Evolutionary conservation across 139 green algal species (phyloP).

Genomic region (Gonium pectorale): DNA sequence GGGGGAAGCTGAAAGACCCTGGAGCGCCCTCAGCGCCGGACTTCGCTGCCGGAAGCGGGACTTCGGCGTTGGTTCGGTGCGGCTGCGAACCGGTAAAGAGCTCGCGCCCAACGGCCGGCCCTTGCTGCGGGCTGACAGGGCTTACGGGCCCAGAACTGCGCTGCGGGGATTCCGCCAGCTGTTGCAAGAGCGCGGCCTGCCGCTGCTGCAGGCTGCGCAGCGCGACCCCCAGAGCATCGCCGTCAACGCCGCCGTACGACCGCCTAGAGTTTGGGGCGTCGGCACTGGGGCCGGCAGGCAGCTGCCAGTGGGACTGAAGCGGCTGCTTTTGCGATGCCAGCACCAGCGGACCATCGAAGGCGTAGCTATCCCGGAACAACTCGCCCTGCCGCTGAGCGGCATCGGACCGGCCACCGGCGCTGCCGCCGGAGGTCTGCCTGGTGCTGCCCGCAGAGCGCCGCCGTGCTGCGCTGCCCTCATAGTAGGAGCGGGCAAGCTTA

Average conservation of each 20-base stretch:
- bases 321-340: not conserved
- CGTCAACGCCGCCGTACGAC: not conserved
- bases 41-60: too few relatives aligned
- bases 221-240: not conserved
- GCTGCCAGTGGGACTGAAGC: not conserved
- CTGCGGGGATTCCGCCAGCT: too few relatives aligned
- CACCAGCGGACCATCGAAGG: slow-evolving; percentile 13
- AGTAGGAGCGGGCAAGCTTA: not conserved
- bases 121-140: too few relatives aligned
- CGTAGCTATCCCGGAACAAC: slow-evolving; percentile 35
- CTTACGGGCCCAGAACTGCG: too few relatives aligned
- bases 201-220: slow-evolving; percentile 23
- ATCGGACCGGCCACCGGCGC: not conserved
- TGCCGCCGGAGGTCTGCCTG: not conserved
- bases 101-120: too few relatives aligned
- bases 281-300: not conserved
- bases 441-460: not conserved
- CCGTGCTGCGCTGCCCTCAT: not conserved
- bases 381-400: too few relatives aligned
- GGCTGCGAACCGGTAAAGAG: too few relatives aligned
- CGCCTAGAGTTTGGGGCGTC: not conserved
- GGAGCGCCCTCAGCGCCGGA: too few relatives aligned
- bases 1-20: too few relatives aligned
- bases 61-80: too few relatives aligned
- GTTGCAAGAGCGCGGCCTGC: not conserved